Evolutionary conservation across 169 alveolate species (phyloP), one percentile per base, ranked within the genome.

Genomic region (Blepharisma undulans): DNA sequence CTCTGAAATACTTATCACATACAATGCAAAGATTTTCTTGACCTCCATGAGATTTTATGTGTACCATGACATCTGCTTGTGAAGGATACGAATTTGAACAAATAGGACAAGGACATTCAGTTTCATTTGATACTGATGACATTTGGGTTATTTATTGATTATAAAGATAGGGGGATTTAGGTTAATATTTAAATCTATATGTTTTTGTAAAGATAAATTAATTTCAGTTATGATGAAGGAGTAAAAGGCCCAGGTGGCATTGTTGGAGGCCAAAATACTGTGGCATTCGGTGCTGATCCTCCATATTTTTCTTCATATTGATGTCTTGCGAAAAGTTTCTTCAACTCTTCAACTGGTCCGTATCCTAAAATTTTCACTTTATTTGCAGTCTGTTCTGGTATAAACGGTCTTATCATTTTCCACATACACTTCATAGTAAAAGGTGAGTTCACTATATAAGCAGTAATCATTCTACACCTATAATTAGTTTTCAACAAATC

Each of bases 391-490:
- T 92, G 81, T 16, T 90, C 92, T 33, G 90, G 92, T 72, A 92
- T 77, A 72, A 92, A 90, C 48, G 90, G 85, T 60, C 84, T 87
- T n/a, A 92, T 71, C 32, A 92, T 90, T 22, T 84, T 78, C 71
- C 94, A 90, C n/a, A 92, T 85, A 30, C 86, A 89, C 48, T 87
- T 88, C 60, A 92, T 77, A 59, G 92, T 84, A 76, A 66, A 87
- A n/a, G 94, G 94, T n/a, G 93, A 87, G 72, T 92, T 92, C 4
- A 92, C 93, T 27, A 92, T 86, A 27, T 90, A 92, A 90, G 81
- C 88, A n/a, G 90, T 76, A 30, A 84, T 90, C 61, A 92, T 90
- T 34, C 94, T 89, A 90, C 91, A 90, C 48, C 93, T 87, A 80
- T 88, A 92, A 19, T 92, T 74, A 61, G 90, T 88, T 66, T 92